phyloP scores from a whole-genome alignment of 805 yeast species.

The Starmerella floricola region DNA sequence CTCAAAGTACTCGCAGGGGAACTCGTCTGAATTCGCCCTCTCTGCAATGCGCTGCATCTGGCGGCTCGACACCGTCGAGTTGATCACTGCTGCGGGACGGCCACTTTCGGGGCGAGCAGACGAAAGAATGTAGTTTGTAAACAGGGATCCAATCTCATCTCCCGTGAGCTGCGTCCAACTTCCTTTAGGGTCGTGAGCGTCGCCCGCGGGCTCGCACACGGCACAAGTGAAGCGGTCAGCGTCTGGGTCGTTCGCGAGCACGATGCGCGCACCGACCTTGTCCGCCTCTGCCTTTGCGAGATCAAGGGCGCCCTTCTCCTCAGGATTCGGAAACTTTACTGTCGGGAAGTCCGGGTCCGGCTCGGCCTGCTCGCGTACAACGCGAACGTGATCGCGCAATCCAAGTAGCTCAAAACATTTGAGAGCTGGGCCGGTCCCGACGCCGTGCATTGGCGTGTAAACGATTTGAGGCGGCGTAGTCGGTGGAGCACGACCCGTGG shows the following conservation, averaged over 20 bases:
- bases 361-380: conserved; percentile 50
- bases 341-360: conserved; percentile 86
- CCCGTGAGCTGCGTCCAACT: conserved; percentile 84
- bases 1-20: conserved; percentile 59
- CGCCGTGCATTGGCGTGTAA: conserved; percentile 95
- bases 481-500: background rate
- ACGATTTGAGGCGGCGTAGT: conserved; percentile 42
- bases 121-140: conserved; percentile 50
- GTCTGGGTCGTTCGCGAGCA: conserved; percentile 90
- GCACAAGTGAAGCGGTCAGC: conserved; percentile 90
- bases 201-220: conserved; percentile 33
- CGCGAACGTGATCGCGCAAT: conserved; percentile 27
- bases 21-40: conserved; percentile 43
- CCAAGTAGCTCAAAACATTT: conserved; percentile 33
- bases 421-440: conserved; percentile 55
- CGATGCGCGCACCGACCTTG: conserved; percentile 37
- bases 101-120: too few species aligned
- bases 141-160: conserved; percentile 76
- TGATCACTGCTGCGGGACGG: conserved; percentile 53
- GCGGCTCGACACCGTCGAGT: conserved; percentile 88
- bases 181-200: too few species aligned
- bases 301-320: conserved; percentile 81
- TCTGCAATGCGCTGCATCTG: conserved; percentile 59
- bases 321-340: conserved; percentile 88
- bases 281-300: conserved; percentile 57